phyloP scores from a whole-genome alignment of 768 basidiomycete genomes.

The Leccinum barrowsii region DNA sequence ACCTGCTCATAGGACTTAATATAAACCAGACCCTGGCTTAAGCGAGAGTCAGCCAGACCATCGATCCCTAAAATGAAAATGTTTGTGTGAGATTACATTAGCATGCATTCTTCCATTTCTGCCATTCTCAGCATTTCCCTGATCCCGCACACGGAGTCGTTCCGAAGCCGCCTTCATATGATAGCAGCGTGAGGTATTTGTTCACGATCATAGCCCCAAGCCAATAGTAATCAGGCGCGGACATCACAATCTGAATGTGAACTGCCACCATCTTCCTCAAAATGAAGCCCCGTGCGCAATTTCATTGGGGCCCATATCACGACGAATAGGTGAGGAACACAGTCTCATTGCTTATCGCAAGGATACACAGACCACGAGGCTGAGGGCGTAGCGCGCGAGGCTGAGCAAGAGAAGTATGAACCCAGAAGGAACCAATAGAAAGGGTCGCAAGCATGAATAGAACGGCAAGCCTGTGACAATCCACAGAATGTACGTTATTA shows the following conservation, averaged over 20 bases:
- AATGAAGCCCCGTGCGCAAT: background rate
- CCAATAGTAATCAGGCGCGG: background rate
- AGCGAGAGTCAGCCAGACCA: no score
- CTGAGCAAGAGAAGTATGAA: background rate
- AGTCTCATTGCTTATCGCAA: background rate
- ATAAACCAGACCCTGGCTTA: no score
- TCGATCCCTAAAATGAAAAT: no score
- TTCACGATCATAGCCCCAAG: background rate
- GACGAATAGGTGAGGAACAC: background rate
- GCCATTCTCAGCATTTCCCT: no score
- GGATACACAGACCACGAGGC: background rate
- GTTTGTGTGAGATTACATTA: no score
- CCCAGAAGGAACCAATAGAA: background rate
- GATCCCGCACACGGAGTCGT: no score
- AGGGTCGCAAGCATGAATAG: background rate
- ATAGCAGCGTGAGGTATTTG: background rate
- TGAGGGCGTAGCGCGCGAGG: background rate
- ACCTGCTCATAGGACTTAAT: no score
- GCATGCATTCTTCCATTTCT: no score
- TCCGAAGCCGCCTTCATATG: no score
- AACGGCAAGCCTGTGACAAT: background rate
- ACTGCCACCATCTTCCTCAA: background rate
- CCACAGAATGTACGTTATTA: background rate
- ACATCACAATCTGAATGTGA: background rate
- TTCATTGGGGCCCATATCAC: background rate